Base-by-base conservation (phyloP, 129 eudicot genomes). In the Flaveria trinervia region DNA sequence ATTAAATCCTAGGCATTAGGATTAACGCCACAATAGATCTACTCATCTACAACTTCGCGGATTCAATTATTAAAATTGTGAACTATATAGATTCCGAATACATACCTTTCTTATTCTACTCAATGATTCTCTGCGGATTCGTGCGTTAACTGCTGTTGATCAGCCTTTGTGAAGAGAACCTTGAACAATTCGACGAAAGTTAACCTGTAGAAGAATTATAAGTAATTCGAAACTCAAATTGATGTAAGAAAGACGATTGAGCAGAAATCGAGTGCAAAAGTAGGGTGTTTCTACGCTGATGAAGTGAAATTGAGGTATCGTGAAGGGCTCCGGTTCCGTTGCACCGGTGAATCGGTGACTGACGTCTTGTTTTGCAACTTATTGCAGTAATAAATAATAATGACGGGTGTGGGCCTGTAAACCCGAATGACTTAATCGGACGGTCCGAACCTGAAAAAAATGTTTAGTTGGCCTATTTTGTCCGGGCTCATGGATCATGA, bases 261-360 rank as follows among this genome's bases (percentile, higher is more conserved):
- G 79, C 49, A 16, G 49, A 64, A 30, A 62, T 64, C 20, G 11
- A 25, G 41, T 12, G 72, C 72, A 3, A 9, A 61, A 56, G 3
- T 36, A 7, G 6, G 60, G 22, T n/a, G 7, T 20, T 9, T n/a
- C 55, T 39, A 41, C 55, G 56, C 55, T 45, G 44, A 60, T 60
- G 69, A 74, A 60, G 70, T 74, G 70, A 61, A 74, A 57, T 73
- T 39, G 46, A 60, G 70, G 45, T 30, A 48, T 46, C 71, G 61
- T 25, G 71, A 62, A 75, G 11, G 43, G 43, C 25, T 75, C 79
- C 72, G 79, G 64, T 64, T 43, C 30, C 20, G 72, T 33, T 65
- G 52, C 9, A 65, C 76, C 72, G 72, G 72, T 75, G 72, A 62
- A 45, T 46, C 13, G 43, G 46, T 44, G 33, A 28, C 26, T 62